phyloP scores from a whole-genome alignment of 176 grass and related monocot genomes.

The Panicum miliaceum region DNA sequence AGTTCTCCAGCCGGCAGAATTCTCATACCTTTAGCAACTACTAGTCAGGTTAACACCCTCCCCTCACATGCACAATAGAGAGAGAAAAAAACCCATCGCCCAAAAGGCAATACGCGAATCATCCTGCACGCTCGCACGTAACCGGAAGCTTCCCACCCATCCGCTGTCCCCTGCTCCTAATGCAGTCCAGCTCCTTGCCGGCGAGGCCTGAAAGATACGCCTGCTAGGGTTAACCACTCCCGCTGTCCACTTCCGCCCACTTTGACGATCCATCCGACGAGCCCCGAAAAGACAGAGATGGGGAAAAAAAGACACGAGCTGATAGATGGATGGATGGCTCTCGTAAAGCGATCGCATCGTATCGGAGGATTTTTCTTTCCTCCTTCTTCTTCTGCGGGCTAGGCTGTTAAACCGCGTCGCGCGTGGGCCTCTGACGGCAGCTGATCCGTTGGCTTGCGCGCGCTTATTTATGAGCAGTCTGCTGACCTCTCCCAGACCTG shows the following conservation, averaged over 20 bases:
- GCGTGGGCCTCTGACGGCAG: conserved; percentile 42
- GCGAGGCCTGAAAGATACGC: conserved; percentile 45
- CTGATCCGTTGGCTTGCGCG: conserved; percentile 40
- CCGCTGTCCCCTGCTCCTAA: conserved; percentile 41
- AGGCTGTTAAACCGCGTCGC: conserved; percentile 64
- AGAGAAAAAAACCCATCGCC: not conserved
- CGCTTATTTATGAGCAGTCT: conserved; percentile 25
- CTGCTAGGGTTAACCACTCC: conserved; percentile 31
- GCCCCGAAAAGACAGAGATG: not conserved
- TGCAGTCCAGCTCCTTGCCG: conserved; percentile 60
- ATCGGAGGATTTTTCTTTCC: not conserved
- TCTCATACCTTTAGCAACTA: not conserved
- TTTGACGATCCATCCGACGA: conserved; percentile 52
- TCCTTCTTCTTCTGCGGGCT: conserved; percentile 42
- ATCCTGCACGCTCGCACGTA: conserved; percentile 1
- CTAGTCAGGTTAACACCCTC: conserved; percentile 10
- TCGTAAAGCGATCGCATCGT: conserved; percentile 31
- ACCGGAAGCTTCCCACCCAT: conserved; percentile 59
- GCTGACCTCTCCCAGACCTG: conserved; percentile 43
- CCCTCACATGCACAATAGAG: conserved; percentile 35
- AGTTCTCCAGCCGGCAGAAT: conserved; percentile 16
- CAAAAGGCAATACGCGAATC: conserved; percentile 29
- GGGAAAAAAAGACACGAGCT: not conserved
- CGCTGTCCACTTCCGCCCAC: conserved; percentile 43
- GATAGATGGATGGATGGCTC: conserved; percentile 19